A percentile compares a stretch with the other conserved stretches of the same genome.
These are phyloP conservation scores for Piloderma croceum DNA, from an alignment of 768 basidiomycete species.

Conservation along the genomic window DNA sequence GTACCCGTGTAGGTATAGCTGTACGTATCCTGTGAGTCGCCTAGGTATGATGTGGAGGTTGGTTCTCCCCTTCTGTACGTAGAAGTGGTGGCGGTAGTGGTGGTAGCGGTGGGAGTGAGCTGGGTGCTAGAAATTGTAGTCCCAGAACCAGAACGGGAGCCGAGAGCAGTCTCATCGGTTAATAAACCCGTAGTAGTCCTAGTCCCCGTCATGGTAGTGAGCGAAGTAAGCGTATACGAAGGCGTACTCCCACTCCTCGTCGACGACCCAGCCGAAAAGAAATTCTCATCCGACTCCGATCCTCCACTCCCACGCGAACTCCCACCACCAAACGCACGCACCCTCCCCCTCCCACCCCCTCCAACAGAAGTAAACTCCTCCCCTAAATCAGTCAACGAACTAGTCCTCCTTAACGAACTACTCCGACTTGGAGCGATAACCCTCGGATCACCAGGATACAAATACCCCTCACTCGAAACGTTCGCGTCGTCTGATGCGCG, in stretches of 20 bases:
- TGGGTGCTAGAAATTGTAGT: not conserved
- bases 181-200: slow-evolving; percentile 26
- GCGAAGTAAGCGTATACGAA: slow-evolving; percentile 22
- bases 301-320: slow-evolving; percentile 16
- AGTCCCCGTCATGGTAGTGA: slow-evolving; percentile 19
- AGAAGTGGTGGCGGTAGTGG: slow-evolving; percentile 44
- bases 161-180: slow-evolving; percentile 32
- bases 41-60: slow-evolving; percentile 45
- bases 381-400: slow-evolving; percentile 73
- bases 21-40: slow-evolving; percentile 43
- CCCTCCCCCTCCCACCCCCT: slow-evolving; percentile 34
- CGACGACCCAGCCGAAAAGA: slow-evolving; percentile 32
- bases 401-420: slow-evolving; percentile 56
- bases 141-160: slow-evolving; percentile 28
- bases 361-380: slow-evolving; percentile 47
- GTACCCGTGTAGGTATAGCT: slow-evolving; percentile 25
- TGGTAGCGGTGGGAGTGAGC: slow-evolving; percentile 31
- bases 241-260: slow-evolving; percentile 14
- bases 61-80: slow-evolving; percentile 49
- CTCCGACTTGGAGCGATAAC: slow-evolving; percentile 66
- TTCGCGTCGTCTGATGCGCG: slow-evolving; percentile 72
- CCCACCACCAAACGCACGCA: slow-evolving; percentile 22
- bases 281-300: slow-evolving; percentile 39
- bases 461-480: slow-evolving; percentile 57
- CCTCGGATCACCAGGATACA: slow-evolving; percentile 69